Conservation (phyloP, 148 eudicot species). For the Arctostaphylos glauca region DNA sequence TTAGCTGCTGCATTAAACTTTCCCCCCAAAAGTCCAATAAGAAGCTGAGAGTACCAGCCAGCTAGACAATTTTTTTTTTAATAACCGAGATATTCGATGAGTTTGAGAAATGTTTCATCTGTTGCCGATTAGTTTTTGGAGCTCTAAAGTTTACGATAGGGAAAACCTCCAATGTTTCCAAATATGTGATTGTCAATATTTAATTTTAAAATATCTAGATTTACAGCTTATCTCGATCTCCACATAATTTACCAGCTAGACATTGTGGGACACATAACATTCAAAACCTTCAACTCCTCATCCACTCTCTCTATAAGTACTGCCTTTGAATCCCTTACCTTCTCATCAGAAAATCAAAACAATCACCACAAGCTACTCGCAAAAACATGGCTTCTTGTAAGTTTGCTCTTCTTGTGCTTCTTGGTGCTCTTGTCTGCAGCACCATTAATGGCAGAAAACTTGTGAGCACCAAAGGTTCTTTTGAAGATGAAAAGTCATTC, state of each 20-base stretch:
- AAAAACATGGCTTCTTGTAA: slow-evolving; percentile 12
- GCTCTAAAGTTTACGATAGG: too few relatives aligned
- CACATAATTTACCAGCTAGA: too few relatives aligned
- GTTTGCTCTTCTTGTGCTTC: slow-evolving; percentile 21
- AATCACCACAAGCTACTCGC: not conserved
- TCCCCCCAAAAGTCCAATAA: not conserved
- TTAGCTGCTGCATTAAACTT: not conserved
- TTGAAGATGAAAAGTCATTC: slow-evolving; percentile 17
- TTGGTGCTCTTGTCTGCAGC: slow-evolving; percentile 22
- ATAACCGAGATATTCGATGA: too few relatives aligned
- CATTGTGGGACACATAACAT: too few relatives aligned
- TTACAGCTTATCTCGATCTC: too few relatives aligned
- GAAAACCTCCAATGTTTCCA: too few relatives aligned
- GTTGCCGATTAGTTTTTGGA: not conserved
- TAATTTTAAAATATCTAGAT: not conserved
- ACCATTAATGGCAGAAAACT: slow-evolving; percentile 21
- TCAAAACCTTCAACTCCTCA: too few relatives aligned
- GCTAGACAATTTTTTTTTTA: too few relatives aligned
- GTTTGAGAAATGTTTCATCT: too few relatives aligned
- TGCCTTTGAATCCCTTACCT: not conserved
- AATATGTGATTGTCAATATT: too few relatives aligned
- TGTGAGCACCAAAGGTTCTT: slow-evolving; percentile 7
- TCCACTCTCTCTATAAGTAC: slow-evolving; percentile 9
- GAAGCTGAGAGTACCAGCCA: not conserved
- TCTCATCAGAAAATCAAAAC: not conserved